Conservation (phyloP, 768 basidiomycete genomes). For the Crucibulum laeve region DNA sequence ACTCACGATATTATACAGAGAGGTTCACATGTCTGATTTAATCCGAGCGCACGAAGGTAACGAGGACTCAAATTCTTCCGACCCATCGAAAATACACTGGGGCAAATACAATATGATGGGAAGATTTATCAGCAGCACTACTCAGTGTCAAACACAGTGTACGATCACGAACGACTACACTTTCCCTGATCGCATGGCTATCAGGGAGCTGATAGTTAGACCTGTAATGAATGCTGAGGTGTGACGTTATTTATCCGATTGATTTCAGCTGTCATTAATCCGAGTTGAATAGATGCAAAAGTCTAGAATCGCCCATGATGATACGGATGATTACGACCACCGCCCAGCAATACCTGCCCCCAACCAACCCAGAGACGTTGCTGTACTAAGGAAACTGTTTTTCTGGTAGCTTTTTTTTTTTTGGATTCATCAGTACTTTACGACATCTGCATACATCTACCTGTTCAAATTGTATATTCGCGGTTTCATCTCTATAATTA, state of each 20-base stretch:
- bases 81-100: constrained; percentile 84
- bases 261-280: constrained; percentile 3
- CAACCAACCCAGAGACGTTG: constrained; percentile 33
- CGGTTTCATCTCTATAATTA: neutral
- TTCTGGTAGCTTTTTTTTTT: constrained; percentile 29
- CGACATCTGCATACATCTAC: neutral
- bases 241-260: constrained; percentile 9
- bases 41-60: constrained; percentile 87
- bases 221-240: constrained; percentile 73
- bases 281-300: constrained; percentile 52
- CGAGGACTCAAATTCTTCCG: constrained; percentile 60
- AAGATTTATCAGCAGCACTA: constrained; percentile 73
- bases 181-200: constrained; percentile 50
- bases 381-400: constrained; percentile 48
- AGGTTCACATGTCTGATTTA: constrained; percentile 88
- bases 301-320: constrained; percentile 52
- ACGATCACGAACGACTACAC: constrained; percentile 54
- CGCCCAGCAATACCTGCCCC: constrained; percentile 17
- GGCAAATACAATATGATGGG: constrained; percentile 94
- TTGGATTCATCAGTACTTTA: constrained; percentile 1
- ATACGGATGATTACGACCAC: constrained; percentile 39
- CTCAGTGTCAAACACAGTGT: constrained; percentile 76
- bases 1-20: constrained; percentile 42
- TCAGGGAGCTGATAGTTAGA: constrained; percentile 52
- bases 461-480: too few relatives aligned